Evolutionary conservation across 305 asterid genomes (phyloP).

Genomic region (Fraxinus greggii): DNA sequence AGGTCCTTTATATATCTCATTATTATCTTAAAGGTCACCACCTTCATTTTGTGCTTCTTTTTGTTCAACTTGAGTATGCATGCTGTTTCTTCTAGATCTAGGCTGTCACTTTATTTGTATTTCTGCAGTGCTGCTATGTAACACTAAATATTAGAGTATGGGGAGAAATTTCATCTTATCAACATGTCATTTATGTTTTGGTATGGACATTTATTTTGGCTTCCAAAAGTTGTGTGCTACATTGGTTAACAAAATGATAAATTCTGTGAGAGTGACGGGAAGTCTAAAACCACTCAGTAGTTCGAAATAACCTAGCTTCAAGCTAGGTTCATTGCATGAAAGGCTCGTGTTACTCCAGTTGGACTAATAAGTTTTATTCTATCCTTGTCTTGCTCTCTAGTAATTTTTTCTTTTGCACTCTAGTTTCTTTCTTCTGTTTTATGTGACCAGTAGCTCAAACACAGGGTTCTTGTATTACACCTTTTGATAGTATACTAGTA

Average conservation of each 20-base stretch:
- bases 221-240: background rate
- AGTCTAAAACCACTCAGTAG: background rate
- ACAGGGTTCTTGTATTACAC: background rate
- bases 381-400: background rate
- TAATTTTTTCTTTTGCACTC: background rate
- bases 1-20: constrained; percentile 9
- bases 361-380: background rate
- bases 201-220: background rate
- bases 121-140: background rate
- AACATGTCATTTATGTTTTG: background rate
- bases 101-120: background rate
- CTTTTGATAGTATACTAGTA: background rate
- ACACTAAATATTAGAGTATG: background rate
- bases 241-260: background rate
- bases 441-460: background rate
- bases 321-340: background rate
- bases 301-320: background rate
- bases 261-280: background rate
- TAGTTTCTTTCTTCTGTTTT: background rate
- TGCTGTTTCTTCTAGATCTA: background rate
- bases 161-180: background rate
- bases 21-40: constrained; percentile 7
- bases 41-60: background rate
- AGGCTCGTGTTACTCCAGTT: background rate
- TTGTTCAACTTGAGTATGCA: background rate